A percentile compares a stretch with the other conserved stretches of the same genome.
Conservation (phyloP, 2,329 filamentous ascomycete species). For the Lasiodiplodia theobromae region DNA sequence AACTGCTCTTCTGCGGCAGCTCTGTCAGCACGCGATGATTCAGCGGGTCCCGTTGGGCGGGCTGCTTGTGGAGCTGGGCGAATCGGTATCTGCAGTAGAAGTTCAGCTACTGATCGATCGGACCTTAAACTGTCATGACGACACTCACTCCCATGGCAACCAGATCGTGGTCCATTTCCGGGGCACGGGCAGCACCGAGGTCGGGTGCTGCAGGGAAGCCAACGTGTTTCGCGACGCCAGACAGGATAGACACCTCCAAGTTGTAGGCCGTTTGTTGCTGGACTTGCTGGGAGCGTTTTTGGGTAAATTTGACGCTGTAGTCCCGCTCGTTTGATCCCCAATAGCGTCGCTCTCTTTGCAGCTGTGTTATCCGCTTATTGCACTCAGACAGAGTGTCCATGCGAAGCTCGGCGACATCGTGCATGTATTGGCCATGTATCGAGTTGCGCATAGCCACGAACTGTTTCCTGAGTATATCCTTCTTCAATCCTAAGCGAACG, state of each 20-base stretch:
- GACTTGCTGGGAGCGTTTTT: conserved; percentile 77
- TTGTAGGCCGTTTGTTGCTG: conserved; percentile 91
- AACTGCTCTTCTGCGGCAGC: conserved; percentile 81
- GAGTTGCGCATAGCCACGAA: conserved; percentile 28
- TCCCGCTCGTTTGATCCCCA: conserved; percentile 80
- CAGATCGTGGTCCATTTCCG: conserved; percentile 85
- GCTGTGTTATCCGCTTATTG: conserved; percentile 89
- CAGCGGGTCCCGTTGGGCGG: conserved; percentile 36
- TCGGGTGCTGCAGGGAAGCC: conserved; percentile 95
- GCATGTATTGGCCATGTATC: conserved; percentile 24
- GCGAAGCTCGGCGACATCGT: conserved; percentile 74
- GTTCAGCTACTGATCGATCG: conserved; percentile 20
- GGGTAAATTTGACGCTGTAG: conserved; percentile 81
- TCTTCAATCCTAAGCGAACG: conserved; percentile 74
- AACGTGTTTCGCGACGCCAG: conserved; percentile 91
- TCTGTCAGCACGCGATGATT: conserved; percentile 55
- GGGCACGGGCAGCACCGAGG: conserved; percentile 73
- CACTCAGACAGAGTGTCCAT: conserved; percentile 81
- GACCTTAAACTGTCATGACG: background rate
- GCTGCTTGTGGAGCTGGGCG: background rate
- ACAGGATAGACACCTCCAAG: conserved; percentile 88
- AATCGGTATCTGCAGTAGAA: background rate
- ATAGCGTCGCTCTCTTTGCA: conserved; percentile 86
- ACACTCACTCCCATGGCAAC: conserved; percentile 83
- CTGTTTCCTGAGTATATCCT: conserved; percentile 65